phyloP scores from a whole-genome alignment of 768 basidiomycete genomes.

The Clitopilus passeckerianus region DNA sequence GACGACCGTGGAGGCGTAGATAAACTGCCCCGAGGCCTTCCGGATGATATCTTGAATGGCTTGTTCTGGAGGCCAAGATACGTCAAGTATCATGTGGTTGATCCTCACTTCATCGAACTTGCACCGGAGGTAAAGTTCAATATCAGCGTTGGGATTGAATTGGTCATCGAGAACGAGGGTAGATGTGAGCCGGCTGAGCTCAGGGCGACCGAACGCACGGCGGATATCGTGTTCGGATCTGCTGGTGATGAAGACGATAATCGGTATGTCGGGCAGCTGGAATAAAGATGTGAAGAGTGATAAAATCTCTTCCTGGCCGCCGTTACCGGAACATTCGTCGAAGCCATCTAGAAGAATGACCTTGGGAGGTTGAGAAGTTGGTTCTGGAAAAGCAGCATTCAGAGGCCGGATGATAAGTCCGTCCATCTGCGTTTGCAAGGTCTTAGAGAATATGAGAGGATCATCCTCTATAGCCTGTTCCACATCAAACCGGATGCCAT shows the following conservation, averaged over 20 bases:
- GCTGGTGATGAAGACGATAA: neutral
- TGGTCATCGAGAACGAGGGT: slow-evolving; percentile 5
- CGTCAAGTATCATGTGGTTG: neutral
- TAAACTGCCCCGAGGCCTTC: slow-evolving; percentile 19
- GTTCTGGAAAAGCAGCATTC: neutral
- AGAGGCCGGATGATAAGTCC: neutral
- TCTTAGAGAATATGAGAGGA: neutral
- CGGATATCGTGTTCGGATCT: neutral
- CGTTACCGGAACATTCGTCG: neutral
- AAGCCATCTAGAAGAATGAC: neutral
- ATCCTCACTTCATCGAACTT: slow-evolving; percentile 11
- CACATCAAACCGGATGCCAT: neutral
- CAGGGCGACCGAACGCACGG: neutral
- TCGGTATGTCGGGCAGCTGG: neutral
- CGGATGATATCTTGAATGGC: slow-evolving; percentile 11
- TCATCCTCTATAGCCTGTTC: neutral
- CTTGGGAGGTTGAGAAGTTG: neutral
- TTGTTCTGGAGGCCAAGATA: slow-evolving; percentile 15
- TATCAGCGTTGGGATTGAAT: slow-evolving; percentile 11
- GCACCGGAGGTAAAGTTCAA: slow-evolving; percentile 9
- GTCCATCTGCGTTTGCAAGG: neutral
- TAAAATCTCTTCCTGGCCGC: neutral
- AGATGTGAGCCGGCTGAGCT: neutral
- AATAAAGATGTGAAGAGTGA: neutral
- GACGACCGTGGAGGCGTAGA: slow-evolving; percentile 20